Evolutionary conservation across 2,329 filamentous ascomycete genomes (phyloP).

Genomic region (Botrytis paeoniae): DNA sequence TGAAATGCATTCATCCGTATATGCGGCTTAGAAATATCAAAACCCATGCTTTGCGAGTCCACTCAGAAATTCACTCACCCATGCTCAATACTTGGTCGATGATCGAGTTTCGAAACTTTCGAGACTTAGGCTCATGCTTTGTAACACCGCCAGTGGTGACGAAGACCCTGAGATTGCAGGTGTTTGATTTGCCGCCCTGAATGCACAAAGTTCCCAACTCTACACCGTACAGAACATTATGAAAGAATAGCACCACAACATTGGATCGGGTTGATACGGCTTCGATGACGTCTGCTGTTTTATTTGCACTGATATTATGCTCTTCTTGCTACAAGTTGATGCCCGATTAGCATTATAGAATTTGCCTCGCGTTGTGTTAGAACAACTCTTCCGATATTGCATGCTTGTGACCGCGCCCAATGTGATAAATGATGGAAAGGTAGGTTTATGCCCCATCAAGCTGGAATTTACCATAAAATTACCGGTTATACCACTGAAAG

Average conservation of each 20-base stretch:
- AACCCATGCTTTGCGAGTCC: not conserved
- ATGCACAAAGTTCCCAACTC: not conserved
- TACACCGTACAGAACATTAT: not conserved
- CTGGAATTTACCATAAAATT: not conserved
- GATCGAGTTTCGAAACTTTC: too few relatives aligned
- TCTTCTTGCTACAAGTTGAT: not conserved
- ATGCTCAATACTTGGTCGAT: not conserved
- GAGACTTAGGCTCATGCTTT: not conserved
- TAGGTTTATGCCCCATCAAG: not conserved
- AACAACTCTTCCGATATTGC: not conserved
- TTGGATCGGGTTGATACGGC: not conserved
- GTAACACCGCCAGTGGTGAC: not conserved
- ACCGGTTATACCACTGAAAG: not conserved
- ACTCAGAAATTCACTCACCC: not conserved
- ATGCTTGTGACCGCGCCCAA: not conserved
- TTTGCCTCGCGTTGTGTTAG: not conserved
- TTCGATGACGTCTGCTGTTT: not conserved
- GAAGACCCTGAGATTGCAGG: not conserved
- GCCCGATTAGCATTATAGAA: not conserved
- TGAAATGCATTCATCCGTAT: not conserved
- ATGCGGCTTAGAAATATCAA: not conserved
- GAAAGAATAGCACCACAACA: not conserved
- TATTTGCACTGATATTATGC: not conserved
- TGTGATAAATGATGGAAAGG: conserved; percentile 9
- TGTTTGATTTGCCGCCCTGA: not conserved